Evolutionary conservation across 2,329 filamentous ascomycete genomes (phyloP).

Genomic region (Escovopsis sp.): DNA sequence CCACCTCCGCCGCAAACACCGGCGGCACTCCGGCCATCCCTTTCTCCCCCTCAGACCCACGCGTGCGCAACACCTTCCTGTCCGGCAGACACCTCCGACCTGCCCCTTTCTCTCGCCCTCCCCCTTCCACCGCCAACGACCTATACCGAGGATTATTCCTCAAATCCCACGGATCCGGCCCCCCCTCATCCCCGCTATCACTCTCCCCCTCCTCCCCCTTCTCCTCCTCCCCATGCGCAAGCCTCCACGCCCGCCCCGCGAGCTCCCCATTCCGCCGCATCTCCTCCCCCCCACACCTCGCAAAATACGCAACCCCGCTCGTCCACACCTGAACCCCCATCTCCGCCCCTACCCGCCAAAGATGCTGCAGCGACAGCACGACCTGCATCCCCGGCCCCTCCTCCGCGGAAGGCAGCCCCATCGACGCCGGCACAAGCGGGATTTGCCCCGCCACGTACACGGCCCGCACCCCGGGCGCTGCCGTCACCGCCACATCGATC

Average conservation of each 20-base stretch:
- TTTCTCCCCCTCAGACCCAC: slow-evolving; percentile 20
- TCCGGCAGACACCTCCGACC: slow-evolving; percentile 28
- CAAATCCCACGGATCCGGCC: slow-evolving; percentile 54
- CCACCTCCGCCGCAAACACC: slow-evolving; percentile 61
- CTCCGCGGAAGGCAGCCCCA: slow-evolving; percentile 38
- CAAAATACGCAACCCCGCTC: slow-evolving; percentile 60
- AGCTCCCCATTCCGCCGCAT: slow-evolving; percentile 23
- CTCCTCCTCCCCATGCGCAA: slow-evolving; percentile 19
- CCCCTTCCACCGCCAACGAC: slow-evolving; percentile 26
- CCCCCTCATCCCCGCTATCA: slow-evolving; percentile 30
- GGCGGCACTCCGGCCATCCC: slow-evolving; percentile 38
- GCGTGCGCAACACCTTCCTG: slow-evolving; percentile 27
- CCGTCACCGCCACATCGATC: slow-evolving; percentile 33
- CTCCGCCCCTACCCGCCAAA: slow-evolving; percentile 66
- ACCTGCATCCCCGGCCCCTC: slow-evolving; percentile 31
- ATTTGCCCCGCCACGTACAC: slow-evolving; percentile 82
- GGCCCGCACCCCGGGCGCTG: slow-evolving; percentile 11
- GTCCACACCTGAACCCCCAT: slow-evolving; percentile 62
- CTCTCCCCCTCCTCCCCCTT: slow-evolving; percentile 13
- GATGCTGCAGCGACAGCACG: slow-evolving; percentile 67
- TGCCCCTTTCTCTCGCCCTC: slow-evolving; percentile 10
- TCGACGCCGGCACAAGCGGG: slow-evolving; percentile 65
- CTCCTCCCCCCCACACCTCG: slow-evolving; percentile 16
- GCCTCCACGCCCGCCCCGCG: slow-evolving; percentile 32
- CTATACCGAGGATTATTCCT: slow-evolving; percentile 40